phyloP scores from a whole-genome alignment of 2,329 filamentous ascomycete species.

The Colletotrichum australisinense region DNA sequence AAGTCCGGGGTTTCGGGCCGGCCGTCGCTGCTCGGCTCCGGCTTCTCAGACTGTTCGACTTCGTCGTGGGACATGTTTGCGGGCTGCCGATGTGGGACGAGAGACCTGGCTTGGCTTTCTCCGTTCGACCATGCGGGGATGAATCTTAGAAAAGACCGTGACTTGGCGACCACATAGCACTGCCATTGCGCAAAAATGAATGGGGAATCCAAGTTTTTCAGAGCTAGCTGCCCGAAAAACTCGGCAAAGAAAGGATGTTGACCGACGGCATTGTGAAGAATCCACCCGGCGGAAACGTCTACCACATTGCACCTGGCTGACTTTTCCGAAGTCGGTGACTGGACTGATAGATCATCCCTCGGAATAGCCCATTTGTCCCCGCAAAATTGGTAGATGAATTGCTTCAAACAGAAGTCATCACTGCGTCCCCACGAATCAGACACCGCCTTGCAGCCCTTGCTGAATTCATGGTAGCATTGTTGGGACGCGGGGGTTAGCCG shows the following conservation, averaged over 20 bases:
- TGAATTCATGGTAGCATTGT: background rate
- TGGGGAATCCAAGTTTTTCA: background rate
- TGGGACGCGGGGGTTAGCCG: background rate
- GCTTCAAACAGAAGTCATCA: background rate
- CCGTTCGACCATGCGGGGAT: background rate
- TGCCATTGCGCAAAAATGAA: background rate
- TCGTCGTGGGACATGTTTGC: conserved; percentile 11
- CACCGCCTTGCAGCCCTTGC: too few relatives aligned
- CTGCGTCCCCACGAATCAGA: conserved; percentile 1
- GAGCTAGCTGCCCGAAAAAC: background rate
- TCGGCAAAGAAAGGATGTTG: background rate
- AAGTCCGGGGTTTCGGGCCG: background rate
- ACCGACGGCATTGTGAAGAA: background rate
- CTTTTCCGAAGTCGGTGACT: conserved; percentile 30
- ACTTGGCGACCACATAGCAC: background rate
- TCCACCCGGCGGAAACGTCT: conserved; percentile 1
- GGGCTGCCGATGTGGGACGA: background rate
- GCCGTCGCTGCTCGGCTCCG: background rate
- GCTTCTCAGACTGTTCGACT: conserved; percentile 1
- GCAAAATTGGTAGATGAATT: background rate
- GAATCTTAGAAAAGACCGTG: background rate
- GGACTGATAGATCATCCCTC: background rate
- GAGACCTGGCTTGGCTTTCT: background rate
- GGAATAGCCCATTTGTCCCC: background rate
- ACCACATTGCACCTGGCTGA: background rate